phyloP scores from a whole-genome alignment of 202 grass and related monocot species.

The Panicum virgatum region DNA sequence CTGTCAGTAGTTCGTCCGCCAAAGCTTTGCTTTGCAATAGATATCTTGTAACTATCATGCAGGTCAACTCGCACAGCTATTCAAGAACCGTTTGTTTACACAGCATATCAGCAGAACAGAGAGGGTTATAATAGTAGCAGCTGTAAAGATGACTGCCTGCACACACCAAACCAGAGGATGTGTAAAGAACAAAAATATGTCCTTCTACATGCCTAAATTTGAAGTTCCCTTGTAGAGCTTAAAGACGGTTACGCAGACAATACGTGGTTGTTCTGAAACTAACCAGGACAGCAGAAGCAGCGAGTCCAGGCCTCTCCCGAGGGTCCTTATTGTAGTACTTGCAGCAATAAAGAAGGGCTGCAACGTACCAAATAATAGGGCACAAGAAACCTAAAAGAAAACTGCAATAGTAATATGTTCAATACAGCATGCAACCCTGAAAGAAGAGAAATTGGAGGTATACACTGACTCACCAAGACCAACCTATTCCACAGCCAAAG shows the following conservation, averaged over 20 bases:
- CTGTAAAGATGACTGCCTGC: constrained; percentile 59
- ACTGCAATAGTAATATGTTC: constrained; percentile 48
- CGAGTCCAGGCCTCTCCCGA: constrained; percentile 87
- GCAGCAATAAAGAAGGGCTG: constrained; percentile 77
- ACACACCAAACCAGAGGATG: constrained; percentile 23
- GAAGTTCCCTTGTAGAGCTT: background rate
- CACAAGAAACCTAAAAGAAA: constrained; percentile 95
- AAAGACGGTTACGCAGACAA: background rate
- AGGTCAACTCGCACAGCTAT: constrained; percentile 34
- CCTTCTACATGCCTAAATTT: background rate
- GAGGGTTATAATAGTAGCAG: constrained; percentile 46
- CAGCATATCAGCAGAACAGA: constrained; percentile 55
- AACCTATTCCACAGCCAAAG: constrained; percentile 94
- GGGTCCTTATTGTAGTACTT: constrained; percentile 92
- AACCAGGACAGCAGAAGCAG: constrained; percentile 79
- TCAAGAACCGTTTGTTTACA: constrained; percentile 43
- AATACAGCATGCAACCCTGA: constrained; percentile 2
- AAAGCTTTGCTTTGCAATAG: background rate
- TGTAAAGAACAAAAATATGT: constrained; percentile 15
- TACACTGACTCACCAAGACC: constrained; percentile 79
- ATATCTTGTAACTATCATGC: constrained; percentile 19
- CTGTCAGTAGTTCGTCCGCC: constrained; percentile 11
- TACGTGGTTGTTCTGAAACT: constrained; percentile 17
- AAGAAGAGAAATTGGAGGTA: background rate
- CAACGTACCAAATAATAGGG: constrained; percentile 84